Evolutionary conservation across 2,329 filamentous ascomycete species (phyloP).

Genomic region (Sporothrix sp.): DNA sequence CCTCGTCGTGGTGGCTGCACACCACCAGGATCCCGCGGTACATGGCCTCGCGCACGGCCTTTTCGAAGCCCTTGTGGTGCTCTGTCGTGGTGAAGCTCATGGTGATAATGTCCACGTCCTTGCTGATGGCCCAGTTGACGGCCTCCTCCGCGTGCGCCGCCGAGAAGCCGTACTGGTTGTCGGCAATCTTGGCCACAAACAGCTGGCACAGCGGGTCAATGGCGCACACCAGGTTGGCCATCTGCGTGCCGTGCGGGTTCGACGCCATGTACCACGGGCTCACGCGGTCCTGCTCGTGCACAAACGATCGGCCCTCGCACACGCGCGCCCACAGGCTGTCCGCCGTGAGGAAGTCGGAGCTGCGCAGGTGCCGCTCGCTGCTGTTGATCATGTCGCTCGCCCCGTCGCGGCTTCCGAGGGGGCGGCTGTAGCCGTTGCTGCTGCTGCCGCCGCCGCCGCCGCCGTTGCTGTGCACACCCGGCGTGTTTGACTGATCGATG

Average conservation of each 20-base stretch:
- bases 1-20: conserved; percentile 14
- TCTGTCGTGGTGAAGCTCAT: conserved; percentile 12
- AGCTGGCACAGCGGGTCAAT: conserved; percentile 14
- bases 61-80: background rate
- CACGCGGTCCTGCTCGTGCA: conserved; percentile 6
- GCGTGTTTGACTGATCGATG: background rate
- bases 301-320: conserved; percentile 12
- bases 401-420: too few relatives aligned
- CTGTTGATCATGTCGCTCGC: too few relatives aligned
- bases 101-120: conserved; percentile 13
- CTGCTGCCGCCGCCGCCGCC: too few relatives aligned
- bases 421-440: too few relatives aligned
- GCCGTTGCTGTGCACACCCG: too few relatives aligned
- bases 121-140: conserved; percentile 8
- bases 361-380: conserved; percentile 3
- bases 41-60: background rate
- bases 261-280: conserved; percentile 12
- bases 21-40: conserved; percentile 4
- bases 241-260: conserved; percentile 14
- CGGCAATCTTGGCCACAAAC: conserved; percentile 13
- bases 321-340: conserved; percentile 12
- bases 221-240: conserved; percentile 15
- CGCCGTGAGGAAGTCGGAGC: background rate
- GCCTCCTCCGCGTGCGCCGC: conserved; percentile 5
- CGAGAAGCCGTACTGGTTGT: conserved; percentile 5